Evolutionary conservation across 768 basidiomycete species (phyloP), one percentile per base, ranked within the genome.

Genomic region (Kwoniella europaea): DNA sequence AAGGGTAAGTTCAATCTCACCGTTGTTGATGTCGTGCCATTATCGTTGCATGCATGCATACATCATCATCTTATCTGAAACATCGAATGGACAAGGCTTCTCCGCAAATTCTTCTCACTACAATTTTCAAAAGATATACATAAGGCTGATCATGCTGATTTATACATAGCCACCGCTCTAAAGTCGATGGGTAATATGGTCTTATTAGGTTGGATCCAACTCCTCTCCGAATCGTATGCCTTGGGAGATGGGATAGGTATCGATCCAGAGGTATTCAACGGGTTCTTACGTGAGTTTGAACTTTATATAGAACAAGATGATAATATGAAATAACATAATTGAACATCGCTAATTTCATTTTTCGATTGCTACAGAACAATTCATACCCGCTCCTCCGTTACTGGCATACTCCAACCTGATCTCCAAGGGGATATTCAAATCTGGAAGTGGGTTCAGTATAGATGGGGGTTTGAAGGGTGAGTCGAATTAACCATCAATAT

Each of bases 391-490:
- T 3, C 71, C 73, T 16, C 58, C 73, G 7, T 54, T 72, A 46
- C 35, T 74, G 29, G 69, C 69, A 20, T 77, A 77, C 56, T 67
- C 70, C 13, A 67, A 69, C 53, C 69, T 66, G 53, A 74, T 78
- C 62, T 73, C 74, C 18, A 70, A 74, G 27, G 76, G 76, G 2
- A 24, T 46, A 10, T 75, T 71, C 67, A 58, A 59, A 18, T 58
- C 56, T 13, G 62, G 68, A 0, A 41, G 68, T 10, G 76, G 76
- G 2, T 78, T 75, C 63, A 71, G 65, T 13, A 63, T 78, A 16
- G 63, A 68, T 20, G 67, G 55, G 2, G 76, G 76, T 18, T 64
- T 78, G 13, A 75, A 75, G 53, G 76, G 74, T 78, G 56, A 66
- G 72, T 67, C 1, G 62, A 42, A 20, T 46, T 43, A 13, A 57